These are phyloP conservation scores for Pelagophyceae sp. DNA, from an alignment of 352 stramenopile species.

Conservation along the genomic window DNA sequence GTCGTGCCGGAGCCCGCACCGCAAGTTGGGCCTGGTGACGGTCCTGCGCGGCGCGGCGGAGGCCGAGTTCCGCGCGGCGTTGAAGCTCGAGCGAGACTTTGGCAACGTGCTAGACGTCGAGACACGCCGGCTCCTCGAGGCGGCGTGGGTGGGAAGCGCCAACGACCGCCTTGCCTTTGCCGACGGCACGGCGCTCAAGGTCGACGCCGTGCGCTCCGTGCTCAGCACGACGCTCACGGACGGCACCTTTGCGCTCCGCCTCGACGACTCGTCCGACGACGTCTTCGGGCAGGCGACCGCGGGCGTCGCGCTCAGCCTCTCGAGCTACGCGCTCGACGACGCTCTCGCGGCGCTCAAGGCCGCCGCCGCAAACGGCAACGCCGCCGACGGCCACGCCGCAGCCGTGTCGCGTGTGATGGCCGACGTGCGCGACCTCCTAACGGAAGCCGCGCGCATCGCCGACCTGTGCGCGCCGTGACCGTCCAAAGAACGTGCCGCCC, in stretches of 20 bases:
- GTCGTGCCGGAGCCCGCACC: not conserved
- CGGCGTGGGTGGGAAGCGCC: no score
- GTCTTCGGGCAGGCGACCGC: not conserved
- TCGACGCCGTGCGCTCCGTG: not conserved
- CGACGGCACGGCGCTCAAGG: not conserved
- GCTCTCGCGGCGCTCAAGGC: not conserved
- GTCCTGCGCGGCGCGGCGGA: not conserved
- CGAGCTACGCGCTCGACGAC: not conserved
- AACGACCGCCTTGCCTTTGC: no score
- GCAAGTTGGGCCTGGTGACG: not conserved
- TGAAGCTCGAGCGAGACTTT: not conserved
- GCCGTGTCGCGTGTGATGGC: not conserved
- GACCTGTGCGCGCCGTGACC: no score
- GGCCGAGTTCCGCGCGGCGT: not conserved
- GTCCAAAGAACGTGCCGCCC: no score
- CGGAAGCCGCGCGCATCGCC: no score
- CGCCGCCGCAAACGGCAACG: not conserved
- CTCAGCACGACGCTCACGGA: not conserved
- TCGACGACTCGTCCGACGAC: not conserved
- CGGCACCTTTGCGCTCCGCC: not conserved
- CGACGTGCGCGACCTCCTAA: not conserved
- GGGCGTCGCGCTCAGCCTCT: not conserved
- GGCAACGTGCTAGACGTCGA: not conserved
- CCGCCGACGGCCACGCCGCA: not conserved
- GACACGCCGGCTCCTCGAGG: not conserved